These are phyloP conservation scores for Apophysomyces ossiformis DNA, from an alignment of 371 early-diverging fungal species.

Conservation along the genomic window DNA sequence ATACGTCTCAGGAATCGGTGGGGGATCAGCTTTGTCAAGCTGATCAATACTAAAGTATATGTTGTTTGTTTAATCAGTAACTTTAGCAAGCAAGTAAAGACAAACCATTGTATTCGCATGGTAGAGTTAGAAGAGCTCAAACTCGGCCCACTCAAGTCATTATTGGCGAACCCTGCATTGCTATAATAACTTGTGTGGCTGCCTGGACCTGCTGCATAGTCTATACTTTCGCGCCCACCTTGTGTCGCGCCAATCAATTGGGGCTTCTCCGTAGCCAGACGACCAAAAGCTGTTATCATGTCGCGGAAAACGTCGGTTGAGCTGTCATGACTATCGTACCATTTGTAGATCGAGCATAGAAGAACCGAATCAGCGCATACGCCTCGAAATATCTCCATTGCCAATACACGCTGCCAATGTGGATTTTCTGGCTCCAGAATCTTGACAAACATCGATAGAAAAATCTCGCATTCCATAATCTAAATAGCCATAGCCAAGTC, in stretches of 20 bases:
- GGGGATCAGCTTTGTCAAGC: constrained; percentile 92
- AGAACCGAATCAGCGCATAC: constrained; percentile 68
- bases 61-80: background rate
- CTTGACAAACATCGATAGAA: constrained; percentile 86
- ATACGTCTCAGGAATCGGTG: constrained; percentile 86
- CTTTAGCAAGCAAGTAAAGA: background rate
- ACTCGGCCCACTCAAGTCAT: constrained; percentile 22
- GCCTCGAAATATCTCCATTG: constrained; percentile 83
- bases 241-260: constrained; percentile 63
- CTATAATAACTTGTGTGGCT: constrained; percentile 12
- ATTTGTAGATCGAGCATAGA: constrained; percentile 68
- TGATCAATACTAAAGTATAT: constrained; percentile 72
- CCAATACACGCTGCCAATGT: constrained; percentile 88
- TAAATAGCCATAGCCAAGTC: constrained; percentile 18
- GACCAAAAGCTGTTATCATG: constrained; percentile 78
- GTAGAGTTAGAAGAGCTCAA: constrained; percentile 59
- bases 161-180: background rate
- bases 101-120: constrained; percentile 79
- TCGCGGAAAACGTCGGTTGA: constrained; percentile 82
- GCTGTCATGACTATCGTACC: constrained; percentile 76
- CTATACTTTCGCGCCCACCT: constrained; percentile 54
- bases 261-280: constrained; percentile 82
- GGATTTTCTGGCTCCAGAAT: constrained; percentile 80
- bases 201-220: constrained; percentile 25
- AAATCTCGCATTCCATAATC: constrained; percentile 92